Evolutionary conservation across 1,139 yeast species (phyloP), one percentile per base, ranked within the genome.

Genomic region (Magnusiomyces sp.): DNA sequence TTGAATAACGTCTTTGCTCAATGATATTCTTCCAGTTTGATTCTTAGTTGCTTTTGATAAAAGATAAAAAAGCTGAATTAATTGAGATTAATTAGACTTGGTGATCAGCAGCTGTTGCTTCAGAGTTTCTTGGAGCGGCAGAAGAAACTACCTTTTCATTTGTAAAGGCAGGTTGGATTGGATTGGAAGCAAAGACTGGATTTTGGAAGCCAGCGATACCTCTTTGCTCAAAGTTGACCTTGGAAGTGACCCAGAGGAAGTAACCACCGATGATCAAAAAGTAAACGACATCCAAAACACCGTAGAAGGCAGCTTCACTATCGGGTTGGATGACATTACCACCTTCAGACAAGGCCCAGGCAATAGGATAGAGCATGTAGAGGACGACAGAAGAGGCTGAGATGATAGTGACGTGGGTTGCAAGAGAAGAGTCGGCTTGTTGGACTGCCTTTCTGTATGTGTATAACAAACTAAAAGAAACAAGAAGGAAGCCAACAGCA

Each of bases 321-420:
- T 79, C 83, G 40, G 82, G 81, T 58, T 76, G 77, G 55, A 81
- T 79, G 42, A 70, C 76, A 61, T 80, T 80, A 64, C 85, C 85
- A 70, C 86, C 87, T 59, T 80, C 85, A 56, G 76, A 68, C 52
- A 80, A 69, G 62, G 79, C 85, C 85, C 85, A 81, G 49, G 70
- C 64, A 54, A 81, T 65, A 40, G 81, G 79, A 61, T 80, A 80
- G 68, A 76, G 71, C 41, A 77, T 55, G 54, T 75, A 64, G 34
- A 65, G 56, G 53, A 65, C 62, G 10, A 64, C 62, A 40, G 67
- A 56, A 40, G 60, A 51, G 43, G 52, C 46, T 40, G 47, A 42
- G 20, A 53, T 46, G 17, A 47, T 55, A 27, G 20, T 17, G 5
- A 37, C 9, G 37, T 32, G 45, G 7, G n/a, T 42, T 4, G 45